Percentiles rank a stretch among this genome's conserved stretches.
Conservation (phyloP, 2,329 filamentous ascomycete species). For the Emydomyces testavorans region DNA sequence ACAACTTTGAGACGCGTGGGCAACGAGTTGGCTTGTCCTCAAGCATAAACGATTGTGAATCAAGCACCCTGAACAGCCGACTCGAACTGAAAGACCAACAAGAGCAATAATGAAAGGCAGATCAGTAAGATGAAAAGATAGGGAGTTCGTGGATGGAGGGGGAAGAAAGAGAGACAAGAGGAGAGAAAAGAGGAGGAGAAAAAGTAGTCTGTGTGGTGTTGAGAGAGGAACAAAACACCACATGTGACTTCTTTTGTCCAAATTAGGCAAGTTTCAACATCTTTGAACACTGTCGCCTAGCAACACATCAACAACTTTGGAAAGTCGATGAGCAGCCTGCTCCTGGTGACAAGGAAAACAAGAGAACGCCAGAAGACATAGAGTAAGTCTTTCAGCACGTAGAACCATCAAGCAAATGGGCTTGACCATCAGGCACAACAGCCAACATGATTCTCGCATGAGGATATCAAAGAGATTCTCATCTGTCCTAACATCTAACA, state of each 20-base stretch:
- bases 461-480: no score
- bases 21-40: background rate
- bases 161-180: slow-evolving; percentile 6
- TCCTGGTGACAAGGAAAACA: background rate
- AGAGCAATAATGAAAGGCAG: background rate
- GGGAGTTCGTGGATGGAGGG: background rate
- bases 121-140: background rate
- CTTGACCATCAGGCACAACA: no score
- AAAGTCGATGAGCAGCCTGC: background rate
- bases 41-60: background rate
- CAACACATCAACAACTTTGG: background rate
- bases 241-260: background rate
- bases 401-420: background rate
- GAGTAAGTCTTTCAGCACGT: no score
- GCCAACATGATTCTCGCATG: no score
- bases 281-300: background rate
- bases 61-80: background rate
- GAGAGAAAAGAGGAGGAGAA: slow-evolving; percentile 5
- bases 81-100: background rate
- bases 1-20: no score
- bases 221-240: background rate
- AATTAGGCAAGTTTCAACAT: slow-evolving; percentile 4
- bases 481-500: no score
- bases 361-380: no score
- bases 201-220: background rate